Evolutionary conservation across 371 early-diverging fungal species (phyloP).

Genomic region (Capniomyces stellatus): DNA sequence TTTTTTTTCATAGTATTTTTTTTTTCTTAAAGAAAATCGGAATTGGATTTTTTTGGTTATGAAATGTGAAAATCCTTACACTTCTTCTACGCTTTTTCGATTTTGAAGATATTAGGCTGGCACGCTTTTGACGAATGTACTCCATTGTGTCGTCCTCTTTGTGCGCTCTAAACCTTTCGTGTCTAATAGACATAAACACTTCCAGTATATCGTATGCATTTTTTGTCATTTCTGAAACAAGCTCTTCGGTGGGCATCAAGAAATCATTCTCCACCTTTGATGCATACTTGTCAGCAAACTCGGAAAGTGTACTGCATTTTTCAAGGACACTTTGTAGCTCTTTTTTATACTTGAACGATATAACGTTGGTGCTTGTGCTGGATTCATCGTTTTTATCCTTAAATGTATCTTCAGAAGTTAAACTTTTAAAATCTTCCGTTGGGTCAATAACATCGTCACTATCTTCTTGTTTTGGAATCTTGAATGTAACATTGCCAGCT

Average conservation of each 20-base stretch:
- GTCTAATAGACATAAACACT: conserved; percentile 24
- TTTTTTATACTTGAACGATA: conserved; percentile 15
- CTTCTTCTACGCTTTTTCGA: too few species aligned
- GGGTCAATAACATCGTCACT: not conserved
- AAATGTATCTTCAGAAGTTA: too few species aligned
- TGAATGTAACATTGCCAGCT: not conserved
- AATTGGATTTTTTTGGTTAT: too few species aligned
- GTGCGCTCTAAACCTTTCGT: conserved; percentile 20
- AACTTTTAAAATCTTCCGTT: not conserved
- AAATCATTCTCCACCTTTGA: conserved; percentile 19
- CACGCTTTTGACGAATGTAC: conserved; percentile 27
- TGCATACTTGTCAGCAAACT: conserved; percentile 22
- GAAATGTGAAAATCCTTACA: too few species aligned
- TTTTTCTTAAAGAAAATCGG: too few species aligned
- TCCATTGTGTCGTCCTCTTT: conserved; percentile 25
- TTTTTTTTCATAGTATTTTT: too few species aligned
- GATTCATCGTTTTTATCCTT: too few species aligned
- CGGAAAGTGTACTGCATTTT: conserved; percentile 20
- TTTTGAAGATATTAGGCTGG: too few species aligned
- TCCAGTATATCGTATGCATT: conserved; percentile 24
- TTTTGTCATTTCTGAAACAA: conserved; percentile 25
- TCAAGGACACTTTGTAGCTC: conserved; percentile 22
- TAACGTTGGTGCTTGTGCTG: too few species aligned
- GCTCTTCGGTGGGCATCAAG: conserved; percentile 24
- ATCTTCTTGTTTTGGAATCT: not conserved